Evolutionary conservation across 495 filamentous ascomycete genomes (phyloP).

Genomic region (Rostrohypoxylon terebratum): DNA sequence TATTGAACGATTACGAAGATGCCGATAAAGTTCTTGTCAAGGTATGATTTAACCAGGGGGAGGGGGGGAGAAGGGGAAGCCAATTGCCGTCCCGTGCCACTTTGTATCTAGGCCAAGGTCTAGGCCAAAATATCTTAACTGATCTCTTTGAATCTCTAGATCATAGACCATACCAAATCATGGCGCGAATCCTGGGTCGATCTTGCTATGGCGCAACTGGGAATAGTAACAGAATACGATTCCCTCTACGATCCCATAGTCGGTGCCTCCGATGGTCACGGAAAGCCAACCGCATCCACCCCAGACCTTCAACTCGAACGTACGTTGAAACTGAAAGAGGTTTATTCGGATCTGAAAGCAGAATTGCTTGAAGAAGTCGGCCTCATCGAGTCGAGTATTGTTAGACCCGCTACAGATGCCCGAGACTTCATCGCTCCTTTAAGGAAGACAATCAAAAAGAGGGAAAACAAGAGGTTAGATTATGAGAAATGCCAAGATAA

Average conservation of each 20-base stretch:
- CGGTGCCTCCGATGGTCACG: conserved; percentile 65
- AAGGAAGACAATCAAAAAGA: conserved; percentile 91
- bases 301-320: conserved; percentile 72
- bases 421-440: conserved; percentile 78
- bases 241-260: conserved; percentile 85
- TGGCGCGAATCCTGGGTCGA: conserved; percentile 90
- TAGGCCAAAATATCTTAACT: conserved; percentile 8
- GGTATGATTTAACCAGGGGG: conserved; percentile 64
- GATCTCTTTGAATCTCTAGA: conserved; percentile 59
- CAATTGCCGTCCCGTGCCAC: background rate
- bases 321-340: conserved; percentile 73
- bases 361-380: conserved; percentile 81
- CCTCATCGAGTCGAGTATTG: conserved; percentile 77
- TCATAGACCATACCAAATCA: conserved; percentile 81
- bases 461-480: conserved; percentile 90
- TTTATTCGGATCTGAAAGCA: conserved; percentile 77
- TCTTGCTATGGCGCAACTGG: conserved; percentile 77
- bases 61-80: background rate
- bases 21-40: conserved; percentile 80
- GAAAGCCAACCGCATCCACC: conserved; percentile 69
- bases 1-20: conserved; percentile 87
- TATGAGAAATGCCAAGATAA: conserved; percentile 84
- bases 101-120: background rate
- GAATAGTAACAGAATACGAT: conserved; percentile 77
- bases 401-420: conserved; percentile 78